A percentile compares a stretch with the other conserved stretches of the same genome.
These are phyloP conservation scores for Calendula officinalis DNA, from an alignment of 129 eudicot genomes.

Conservation along the genomic window DNA sequence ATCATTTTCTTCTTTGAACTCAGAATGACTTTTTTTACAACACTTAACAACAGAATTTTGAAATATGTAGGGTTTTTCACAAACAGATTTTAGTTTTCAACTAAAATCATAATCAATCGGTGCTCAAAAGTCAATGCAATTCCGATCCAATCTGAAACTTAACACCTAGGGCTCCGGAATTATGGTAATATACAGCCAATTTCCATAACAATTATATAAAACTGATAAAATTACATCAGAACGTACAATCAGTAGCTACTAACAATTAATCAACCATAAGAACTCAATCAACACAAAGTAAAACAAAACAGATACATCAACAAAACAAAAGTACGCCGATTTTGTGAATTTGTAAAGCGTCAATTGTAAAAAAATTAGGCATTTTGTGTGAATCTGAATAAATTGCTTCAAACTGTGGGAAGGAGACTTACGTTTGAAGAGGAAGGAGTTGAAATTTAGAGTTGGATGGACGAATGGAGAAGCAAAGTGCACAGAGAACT, in stretches of 20 bases:
- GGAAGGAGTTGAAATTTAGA: conserved; percentile 18
- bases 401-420: not conserved
- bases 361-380: conserved; percentile 11
- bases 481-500: conserved; percentile 21
- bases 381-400: conserved; percentile 20
- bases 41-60: not conserved
- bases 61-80: conserved; percentile 10
- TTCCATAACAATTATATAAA: not conserved
- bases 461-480: conserved; percentile 15
- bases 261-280: not conserved
- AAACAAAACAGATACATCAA: not conserved
- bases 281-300: not conserved
- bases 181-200: conserved; percentile 3
- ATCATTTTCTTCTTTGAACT: too few relatives aligned
- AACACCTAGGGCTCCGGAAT: conserved; percentile 33
- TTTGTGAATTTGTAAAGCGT: not conserved
- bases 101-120: conserved; percentile 16
- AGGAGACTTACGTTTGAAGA: conserved; percentile 24
- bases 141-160: conserved; percentile 20
- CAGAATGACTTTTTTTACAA: not conserved
- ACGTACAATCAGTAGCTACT: not conserved
- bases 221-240: conserved; percentile 9
- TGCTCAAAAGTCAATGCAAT: conserved; percentile 15
- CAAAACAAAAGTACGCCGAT: conserved; percentile 5
- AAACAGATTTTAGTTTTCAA: conserved; percentile 3